Base-by-base conservation (phyloP, 495 filamentous ascomycete genomes). In the Penicillium antarcticum region DNA sequence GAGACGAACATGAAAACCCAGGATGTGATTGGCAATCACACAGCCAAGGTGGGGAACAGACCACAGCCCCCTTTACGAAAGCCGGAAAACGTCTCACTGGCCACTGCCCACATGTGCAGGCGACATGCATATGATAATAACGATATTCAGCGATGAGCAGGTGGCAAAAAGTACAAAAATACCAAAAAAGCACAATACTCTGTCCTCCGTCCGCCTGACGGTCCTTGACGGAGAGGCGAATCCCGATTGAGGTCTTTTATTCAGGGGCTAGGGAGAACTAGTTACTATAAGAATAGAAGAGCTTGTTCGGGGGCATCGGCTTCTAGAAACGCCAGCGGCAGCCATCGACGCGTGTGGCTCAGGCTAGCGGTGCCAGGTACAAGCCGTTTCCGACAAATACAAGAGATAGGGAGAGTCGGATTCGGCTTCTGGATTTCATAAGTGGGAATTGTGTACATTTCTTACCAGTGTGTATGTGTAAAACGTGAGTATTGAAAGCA, bases 401-500 rank as follows among this genome's bases (percentile, higher is more conserved):
- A n/a, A n/a, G n/a, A n/a, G 9, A 35, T 47, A 38, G 23, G 9
- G 24, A 2, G 37, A 16, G 8, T n/a, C 12, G 19, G 11, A 13
- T n/a, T 47, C 26, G 8, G 26, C 33, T 32, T 23, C 21, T 3
- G 21, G 5, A n/a, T n/a, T n/a, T 39, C 45, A 45, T 40, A 29
- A 46, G 38, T 46, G 24, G 24, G 31, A 29, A n/a, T 32, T 19
- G 26, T 48, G 36, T n/a, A 2, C 31, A 16, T 19, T 33, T 45
- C 10, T 23, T 29, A 29, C 26, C 6, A 29, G 26, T 7, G 13
- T 17, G 42, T 37, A 36, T 29, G 21, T 33, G n/a, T n/a, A n/a
- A n/a, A n/a, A n/a, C n/a, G n/a, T n/a, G n/a, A 42, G 34, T 55
- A 50, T 61, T 48, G 42, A 36, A 53, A 51, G 11, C 21, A 53